Conservation (phyloP, 257 asterid species). For the Catharanthus roseus region DNA sequence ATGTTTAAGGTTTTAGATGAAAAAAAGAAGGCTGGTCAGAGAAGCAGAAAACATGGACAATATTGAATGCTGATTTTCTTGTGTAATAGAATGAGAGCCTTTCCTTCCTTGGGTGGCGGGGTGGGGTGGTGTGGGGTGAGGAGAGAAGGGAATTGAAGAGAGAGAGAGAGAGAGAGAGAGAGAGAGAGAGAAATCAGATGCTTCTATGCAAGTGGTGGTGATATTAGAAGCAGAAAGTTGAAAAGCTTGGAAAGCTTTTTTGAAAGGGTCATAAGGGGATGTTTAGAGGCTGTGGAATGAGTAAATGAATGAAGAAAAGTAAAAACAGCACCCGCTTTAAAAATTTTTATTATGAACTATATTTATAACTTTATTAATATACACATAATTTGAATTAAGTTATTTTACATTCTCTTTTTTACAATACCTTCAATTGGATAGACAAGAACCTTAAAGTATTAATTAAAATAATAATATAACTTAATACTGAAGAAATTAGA, state of each 20-base stretch:
- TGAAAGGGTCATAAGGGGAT: slow-evolving; percentile 39
- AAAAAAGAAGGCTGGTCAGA: neutral
- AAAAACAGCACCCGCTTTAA: slow-evolving; percentile 3
- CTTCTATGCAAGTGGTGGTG: slow-evolving; percentile 11
- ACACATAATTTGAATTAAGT: too few relatives aligned
- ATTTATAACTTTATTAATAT: too few relatives aligned
- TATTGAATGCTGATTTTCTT: slow-evolving; percentile 1
- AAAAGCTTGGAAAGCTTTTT: slow-evolving; percentile 27
- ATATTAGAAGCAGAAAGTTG: slow-evolving; percentile 30
- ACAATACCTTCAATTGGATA: too few relatives aligned
- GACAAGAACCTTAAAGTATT: too few relatives aligned
- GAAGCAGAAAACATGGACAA: slow-evolving; percentile 17
- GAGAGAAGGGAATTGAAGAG: neutral
- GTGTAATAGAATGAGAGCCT: slow-evolving; percentile 5
- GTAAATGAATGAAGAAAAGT: neutral
- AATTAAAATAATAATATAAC: too few relatives aligned
- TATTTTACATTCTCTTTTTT: too few relatives aligned
- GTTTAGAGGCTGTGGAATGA: slow-evolving; percentile 16
- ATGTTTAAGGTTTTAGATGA: slow-evolving; percentile 12
- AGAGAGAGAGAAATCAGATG: slow-evolving; percentile 2
- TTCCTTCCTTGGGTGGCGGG: too few relatives aligned
- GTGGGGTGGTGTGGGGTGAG: neutral
- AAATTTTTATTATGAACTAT: too few relatives aligned
- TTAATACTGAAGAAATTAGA: too few relatives aligned
- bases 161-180: slow-evolving; percentile 19